Evolutionary conservation across 306 rosid species (phyloP), one percentile per base, ranked within the genome.

Genomic region (Trifolium subterraneum): DNA sequence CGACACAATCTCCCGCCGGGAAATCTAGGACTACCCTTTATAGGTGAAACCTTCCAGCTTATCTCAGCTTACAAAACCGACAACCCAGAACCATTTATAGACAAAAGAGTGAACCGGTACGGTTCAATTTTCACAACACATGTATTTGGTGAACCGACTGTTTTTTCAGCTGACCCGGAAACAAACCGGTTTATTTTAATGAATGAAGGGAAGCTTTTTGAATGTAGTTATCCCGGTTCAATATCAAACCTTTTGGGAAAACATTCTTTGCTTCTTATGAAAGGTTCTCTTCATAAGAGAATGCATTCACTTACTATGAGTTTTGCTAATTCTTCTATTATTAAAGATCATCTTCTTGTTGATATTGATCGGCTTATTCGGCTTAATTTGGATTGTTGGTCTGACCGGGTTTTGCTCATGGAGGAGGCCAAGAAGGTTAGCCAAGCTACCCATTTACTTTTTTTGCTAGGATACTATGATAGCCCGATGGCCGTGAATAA

Each of bases 391-490:
- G 83, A 89, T 45, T 81, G 92, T 41, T 94, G 99, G 99, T 23
- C 91, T 86, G 90, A 79, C 82, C 88, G 90, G 83, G 78, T 94
- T 74, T 10, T 92, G 5, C 99, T 94, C 73, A 88, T 94, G 99
- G 99, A 94, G 72, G 97, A 90, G 72, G 99, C 99, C 50, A 94
- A 94, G 80, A 94, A 94, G 99, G 99, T 93, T 78, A 87, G 93
- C 87, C 79, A 74, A 74, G 15, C 48, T 18, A 64, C n/a, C 15
- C 25, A 22, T 20, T 31, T 31, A 31, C 35, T 6, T n/a, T n/a
- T n/a, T n/a, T n/a, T n/a, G n/a, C n/a, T n/a, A n/a, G n/a, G n/a
- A n/a, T n/a, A n/a, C n/a, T n/a, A n/a, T n/a, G n/a, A n/a, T n/a
- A n/a, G n/a, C n/a, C n/a, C n/a, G n/a, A n/a, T n/a, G n/a, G n/a